A percentile compares a stretch with the other conserved stretches of the same genome.
Evolutionary conservation across 2,329 filamentous ascomycete species (phyloP).

Genomic region (Fusarium praegraminearum): DNA sequence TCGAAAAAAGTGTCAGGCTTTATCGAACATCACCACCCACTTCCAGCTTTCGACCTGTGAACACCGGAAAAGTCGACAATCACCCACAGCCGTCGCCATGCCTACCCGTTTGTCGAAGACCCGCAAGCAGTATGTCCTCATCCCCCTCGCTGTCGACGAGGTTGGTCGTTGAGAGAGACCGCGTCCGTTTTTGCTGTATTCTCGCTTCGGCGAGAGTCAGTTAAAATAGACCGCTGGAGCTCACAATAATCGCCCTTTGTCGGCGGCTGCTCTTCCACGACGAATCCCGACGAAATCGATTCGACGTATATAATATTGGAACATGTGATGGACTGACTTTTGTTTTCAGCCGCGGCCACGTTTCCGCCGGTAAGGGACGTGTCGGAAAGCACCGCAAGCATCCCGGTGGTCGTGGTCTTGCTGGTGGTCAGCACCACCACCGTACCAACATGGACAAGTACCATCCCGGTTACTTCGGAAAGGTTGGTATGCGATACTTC

Average conservation of each 20-base stretch:
- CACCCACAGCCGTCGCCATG: constrained; percentile 68
- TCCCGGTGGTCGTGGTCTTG: constrained; percentile 84
- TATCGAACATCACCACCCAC: constrained; percentile 56
- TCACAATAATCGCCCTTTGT: constrained; percentile 39
- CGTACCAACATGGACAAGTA: constrained; percentile 77
- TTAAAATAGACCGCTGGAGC: constrained; percentile 32
- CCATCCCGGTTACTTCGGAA: constrained; percentile 99
- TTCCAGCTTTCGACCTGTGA: constrained; percentile 52
- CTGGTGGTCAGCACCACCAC: constrained; percentile 97
- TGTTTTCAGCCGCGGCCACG: constrained; percentile 85
- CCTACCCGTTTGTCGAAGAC: constrained; percentile 82
- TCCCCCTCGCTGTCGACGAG: constrained; percentile 40
- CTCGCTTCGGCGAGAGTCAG: background rate
- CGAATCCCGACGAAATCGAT: constrained; percentile 12
- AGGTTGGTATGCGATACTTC: constrained; percentile 96
- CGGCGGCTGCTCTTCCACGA: constrained; percentile 29
- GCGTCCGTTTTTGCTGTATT: constrained; percentile 6
- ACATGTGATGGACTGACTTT: constrained; percentile 46
- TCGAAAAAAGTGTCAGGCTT: constrained; percentile 50
- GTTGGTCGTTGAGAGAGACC: constrained; percentile 41
- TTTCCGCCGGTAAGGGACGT: constrained; percentile 98
- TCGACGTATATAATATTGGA: constrained; percentile 14
- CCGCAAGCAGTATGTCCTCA: constrained; percentile 77
- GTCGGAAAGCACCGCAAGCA: constrained; percentile 99
- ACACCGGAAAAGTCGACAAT: constrained; percentile 56